Percentiles rank a stretch among this genome's conserved stretches.
Conservation (phyloP, 2,329 filamentous ascomycete genomes). For the Coniochaeta pulveracea region DNA sequence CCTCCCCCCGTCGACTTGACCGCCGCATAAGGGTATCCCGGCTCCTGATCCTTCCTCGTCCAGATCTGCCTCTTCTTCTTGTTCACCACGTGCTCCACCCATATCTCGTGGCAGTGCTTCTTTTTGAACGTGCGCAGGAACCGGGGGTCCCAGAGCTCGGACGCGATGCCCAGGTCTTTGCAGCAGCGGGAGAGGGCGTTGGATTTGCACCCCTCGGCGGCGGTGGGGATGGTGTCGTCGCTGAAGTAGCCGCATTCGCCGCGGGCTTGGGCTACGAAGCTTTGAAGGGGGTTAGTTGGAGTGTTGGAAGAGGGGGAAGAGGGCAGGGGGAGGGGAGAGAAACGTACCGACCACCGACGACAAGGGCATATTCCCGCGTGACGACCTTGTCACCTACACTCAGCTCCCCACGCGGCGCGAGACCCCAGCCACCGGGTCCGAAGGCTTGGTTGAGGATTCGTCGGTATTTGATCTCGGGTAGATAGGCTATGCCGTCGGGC, state of each 20-base stretch:
- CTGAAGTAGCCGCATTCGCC: conserved; percentile 93
- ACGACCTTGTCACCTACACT: conserved; percentile 71
- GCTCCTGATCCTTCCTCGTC: conserved; percentile 70
- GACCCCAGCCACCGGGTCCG: conserved; percentile 89
- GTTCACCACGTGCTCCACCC: conserved; percentile 76
- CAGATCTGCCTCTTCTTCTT: conserved; percentile 89
- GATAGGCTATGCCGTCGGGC: conserved; percentile 89
- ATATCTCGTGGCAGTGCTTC: conserved; percentile 63
- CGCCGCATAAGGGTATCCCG: conserved; percentile 49
- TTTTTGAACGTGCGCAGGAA: conserved; percentile 79
- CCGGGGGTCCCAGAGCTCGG: conserved; percentile 90
- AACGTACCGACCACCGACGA: conserved; percentile 74
- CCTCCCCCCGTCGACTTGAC: conserved; percentile 3
- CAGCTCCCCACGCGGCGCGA: conserved; percentile 78
- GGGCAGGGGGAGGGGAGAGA: neutral
- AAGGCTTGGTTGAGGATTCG: conserved; percentile 84
- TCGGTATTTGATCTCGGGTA: conserved; percentile 97
- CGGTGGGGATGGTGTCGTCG: conserved; percentile 81
- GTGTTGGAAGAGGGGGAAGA: neutral
- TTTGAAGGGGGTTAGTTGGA: conserved; percentile 22
- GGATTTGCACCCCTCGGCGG: conserved; percentile 93
- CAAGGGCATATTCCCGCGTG: conserved; percentile 86
- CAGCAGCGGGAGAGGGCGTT: conserved; percentile 97
- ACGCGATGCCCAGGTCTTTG: conserved; percentile 91
- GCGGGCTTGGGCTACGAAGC: conserved; percentile 82